Conservation (phyloP, 1,284 basidiomycete genomes). For the Ganoderma lingzhi region DNA sequence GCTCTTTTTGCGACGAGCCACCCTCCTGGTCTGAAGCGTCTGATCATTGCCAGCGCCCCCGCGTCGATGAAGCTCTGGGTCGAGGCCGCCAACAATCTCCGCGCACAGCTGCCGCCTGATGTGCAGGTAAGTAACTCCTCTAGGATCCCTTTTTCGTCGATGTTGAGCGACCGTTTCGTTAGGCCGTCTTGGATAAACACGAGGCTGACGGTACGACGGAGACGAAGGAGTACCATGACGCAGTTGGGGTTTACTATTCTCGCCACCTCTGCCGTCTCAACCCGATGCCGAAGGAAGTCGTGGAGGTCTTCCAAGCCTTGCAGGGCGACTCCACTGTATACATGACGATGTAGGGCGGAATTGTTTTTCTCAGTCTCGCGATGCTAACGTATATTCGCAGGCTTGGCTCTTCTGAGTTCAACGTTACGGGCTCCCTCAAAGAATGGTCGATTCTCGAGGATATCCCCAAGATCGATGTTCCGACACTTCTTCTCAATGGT, state of each 20-base stretch:
- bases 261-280: slow-evolving; percentile 54
- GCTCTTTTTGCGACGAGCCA: slow-evolving; percentile 39
- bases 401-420: slow-evolving; percentile 30
- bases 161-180: no score
- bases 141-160: no score
- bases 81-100: slow-evolving; percentile 40
- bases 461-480: slow-evolving; percentile 31
- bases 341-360: slow-evolving; percentile 55
- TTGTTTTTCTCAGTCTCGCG: no score
- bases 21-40: slow-evolving; percentile 48
- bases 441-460: slow-evolving; percentile 33
- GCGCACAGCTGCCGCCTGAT: slow-evolving; percentile 47
- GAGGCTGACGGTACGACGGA: slow-evolving; percentile 55
- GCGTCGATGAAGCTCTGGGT: slow-evolving; percentile 43
- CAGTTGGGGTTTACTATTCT: slow-evolving; percentile 50
- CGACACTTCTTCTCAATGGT: slow-evolving; percentile 38
- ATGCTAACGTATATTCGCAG: no score
- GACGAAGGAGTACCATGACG: slow-evolving; percentile 52
- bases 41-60: slow-evolving; percentile 47
- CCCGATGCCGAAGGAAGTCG: slow-evolving; percentile 49
- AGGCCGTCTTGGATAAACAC: slow-evolving; percentile 52
- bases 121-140: no score
- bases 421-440: slow-evolving; percentile 33
- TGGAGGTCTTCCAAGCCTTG: slow-evolving; percentile 36
- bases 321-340: slow-evolving; percentile 58